A percentile compares a stretch with the other conserved stretches of the same genome.
Conservation (phyloP, 495 filamentous ascomycete genomes). For the Xylaria bambusicola region DNA sequence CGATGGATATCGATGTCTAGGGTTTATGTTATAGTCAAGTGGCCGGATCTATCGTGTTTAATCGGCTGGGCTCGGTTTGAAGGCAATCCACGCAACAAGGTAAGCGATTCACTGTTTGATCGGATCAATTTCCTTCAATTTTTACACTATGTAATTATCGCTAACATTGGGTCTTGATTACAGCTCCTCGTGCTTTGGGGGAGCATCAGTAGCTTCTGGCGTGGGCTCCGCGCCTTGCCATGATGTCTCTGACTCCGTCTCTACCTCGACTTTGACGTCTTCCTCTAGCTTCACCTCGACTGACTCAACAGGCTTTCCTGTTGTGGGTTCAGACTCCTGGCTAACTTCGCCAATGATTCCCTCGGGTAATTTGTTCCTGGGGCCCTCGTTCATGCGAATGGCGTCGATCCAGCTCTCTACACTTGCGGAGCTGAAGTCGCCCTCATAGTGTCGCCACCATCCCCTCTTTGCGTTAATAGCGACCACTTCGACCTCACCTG, state of each 20-base stretch:
- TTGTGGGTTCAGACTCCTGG: conserved; percentile 42
- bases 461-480: conserved; percentile 80
- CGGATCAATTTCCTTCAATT: conserved; percentile 5
- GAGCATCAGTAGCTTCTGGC: conserved; percentile 41
- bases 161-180: conserved; percentile 25
- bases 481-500: conserved; percentile 63
- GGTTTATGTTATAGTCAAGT: conserved; percentile 6
- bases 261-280: conserved; percentile 26
- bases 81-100: neutral
- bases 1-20: conserved; percentile 47
- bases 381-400: conserved; percentile 80
- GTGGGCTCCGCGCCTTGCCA: conserved; percentile 35
- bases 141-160: conserved; percentile 14
- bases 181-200: conserved; percentile 48
- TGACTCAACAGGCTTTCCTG: conserved; percentile 41
- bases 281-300: conserved; percentile 35
- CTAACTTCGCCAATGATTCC: conserved; percentile 64
- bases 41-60: neutral
- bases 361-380: conserved; percentile 79
- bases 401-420: conserved; percentile 87
- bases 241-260: conserved; percentile 20
- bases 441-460: conserved; percentile 78
- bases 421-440: conserved; percentile 58
- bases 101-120: conserved; percentile 1
- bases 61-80: neutral